Conservation (phyloP, 495 filamentous ascomycete genomes). For the Xylaria intraflava region DNA sequence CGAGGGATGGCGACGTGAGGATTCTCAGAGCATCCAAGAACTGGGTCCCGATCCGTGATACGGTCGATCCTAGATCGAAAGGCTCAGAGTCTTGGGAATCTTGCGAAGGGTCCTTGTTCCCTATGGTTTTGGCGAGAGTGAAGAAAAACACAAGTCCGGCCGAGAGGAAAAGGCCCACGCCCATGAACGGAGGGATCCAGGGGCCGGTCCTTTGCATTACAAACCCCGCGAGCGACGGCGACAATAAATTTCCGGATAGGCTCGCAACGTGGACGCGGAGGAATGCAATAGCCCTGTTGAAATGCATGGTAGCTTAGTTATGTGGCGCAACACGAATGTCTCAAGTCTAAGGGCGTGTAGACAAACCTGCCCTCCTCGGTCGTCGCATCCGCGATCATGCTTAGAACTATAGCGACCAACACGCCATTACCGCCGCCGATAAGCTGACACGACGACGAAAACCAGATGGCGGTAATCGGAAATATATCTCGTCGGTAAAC, state of each 20-base stretch:
- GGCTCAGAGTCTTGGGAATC: background rate
- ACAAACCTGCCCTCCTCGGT: slow-evolving; percentile 46
- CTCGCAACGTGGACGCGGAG: slow-evolving; percentile 21
- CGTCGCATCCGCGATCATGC: slow-evolving; percentile 53
- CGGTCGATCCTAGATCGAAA: background rate
- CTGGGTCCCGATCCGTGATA: slow-evolving; percentile 10
- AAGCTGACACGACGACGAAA: slow-evolving; percentile 42
- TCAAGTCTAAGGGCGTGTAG: background rate
- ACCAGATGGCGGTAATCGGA: slow-evolving; percentile 47
- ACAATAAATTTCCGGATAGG: slow-evolving; percentile 38
- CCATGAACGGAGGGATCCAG: slow-evolving; percentile 49
- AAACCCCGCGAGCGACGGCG: slow-evolving; percentile 44
- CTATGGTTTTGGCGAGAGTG: slow-evolving; percentile 45
- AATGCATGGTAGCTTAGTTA: slow-evolving; percentile 19
- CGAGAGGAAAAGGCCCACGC: slow-evolving; percentile 19
- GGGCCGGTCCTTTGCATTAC: slow-evolving; percentile 47
- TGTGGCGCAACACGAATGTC: background rate
- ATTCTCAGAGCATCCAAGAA: slow-evolving; percentile 22
- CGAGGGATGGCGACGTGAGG: slow-evolving; percentile 19
- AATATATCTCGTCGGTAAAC: slow-evolving; percentile 35
- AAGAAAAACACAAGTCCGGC: slow-evolving; percentile 27
- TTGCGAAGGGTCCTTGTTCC: slow-evolving; percentile 1
- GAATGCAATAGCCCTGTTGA: slow-evolving; percentile 37
- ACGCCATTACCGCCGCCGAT: slow-evolving; percentile 51
- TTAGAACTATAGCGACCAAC: slow-evolving; percentile 45